phyloP scores from a whole-genome alignment of 2,329 filamentous ascomycete species.

The Simplicillium sp. region DNA sequence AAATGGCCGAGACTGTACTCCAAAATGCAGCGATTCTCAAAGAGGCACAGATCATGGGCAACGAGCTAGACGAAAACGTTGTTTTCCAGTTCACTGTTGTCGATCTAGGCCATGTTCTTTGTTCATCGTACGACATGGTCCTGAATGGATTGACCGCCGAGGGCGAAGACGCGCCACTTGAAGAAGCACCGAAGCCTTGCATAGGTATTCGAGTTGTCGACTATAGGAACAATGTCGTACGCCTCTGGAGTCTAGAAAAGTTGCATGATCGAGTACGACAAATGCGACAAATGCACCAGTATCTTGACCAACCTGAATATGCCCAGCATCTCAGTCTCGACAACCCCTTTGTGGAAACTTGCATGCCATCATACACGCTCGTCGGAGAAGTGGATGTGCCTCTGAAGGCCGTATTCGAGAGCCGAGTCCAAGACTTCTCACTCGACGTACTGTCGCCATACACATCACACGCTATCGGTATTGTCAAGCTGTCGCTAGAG shows the following conservation, averaged over 20 bases:
- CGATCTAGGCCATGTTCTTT: constrained; percentile 77
- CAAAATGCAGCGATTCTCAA: constrained; percentile 83
- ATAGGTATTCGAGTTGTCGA: constrained; percentile 85
- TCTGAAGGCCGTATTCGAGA: constrained; percentile 86
- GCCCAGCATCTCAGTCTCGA: constrained; percentile 85
- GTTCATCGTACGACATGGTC: constrained; percentile 94
- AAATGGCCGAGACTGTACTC: constrained; percentile 85
- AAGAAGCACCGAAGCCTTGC: constrained; percentile 78
- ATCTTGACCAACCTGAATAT: constrained; percentile 90
- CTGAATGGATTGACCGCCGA: constrained; percentile 83
- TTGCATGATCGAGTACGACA: constrained; percentile 75
- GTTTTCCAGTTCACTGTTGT: constrained; percentile 93
- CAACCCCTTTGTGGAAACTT: constrained; percentile 86
- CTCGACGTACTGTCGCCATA: constrained; percentile 89
- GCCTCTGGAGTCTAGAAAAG: constrained; percentile 92
- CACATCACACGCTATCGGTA: constrained; percentile 81
- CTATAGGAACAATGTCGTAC: constrained; percentile 76
- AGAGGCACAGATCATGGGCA: constrained; percentile 96
- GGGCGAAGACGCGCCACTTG: constrained; percentile 71
- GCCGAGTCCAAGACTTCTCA: constrained; percentile 85
- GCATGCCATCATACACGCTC: constrained; percentile 85
- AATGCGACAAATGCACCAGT: constrained; percentile 97
- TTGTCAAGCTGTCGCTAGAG: constrained; percentile 83
- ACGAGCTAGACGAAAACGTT: constrained; percentile 85
- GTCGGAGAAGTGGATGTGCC: constrained; percentile 91